Percentiles rank a stretch among this genome's conserved stretches.
Conservation (phyloP, 108 stramenopile species). For the Nitzschia inconspicua region DNA sequence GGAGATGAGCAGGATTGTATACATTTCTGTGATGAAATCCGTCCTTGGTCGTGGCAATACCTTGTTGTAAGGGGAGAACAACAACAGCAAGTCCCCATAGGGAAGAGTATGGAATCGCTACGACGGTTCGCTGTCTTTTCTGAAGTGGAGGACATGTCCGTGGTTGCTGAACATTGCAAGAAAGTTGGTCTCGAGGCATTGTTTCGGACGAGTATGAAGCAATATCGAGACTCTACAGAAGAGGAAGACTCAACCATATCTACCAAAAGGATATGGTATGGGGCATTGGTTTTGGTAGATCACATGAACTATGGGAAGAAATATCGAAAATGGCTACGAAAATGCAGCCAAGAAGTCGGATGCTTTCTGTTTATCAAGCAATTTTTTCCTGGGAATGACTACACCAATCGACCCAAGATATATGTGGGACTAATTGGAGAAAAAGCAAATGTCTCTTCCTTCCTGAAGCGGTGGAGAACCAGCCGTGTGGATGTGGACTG, state of each 20-base stretch:
- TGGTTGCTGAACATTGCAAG: constrained; percentile 52
- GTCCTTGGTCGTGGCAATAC: constrained; percentile 70
- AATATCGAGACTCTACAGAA: constrained; percentile 24
- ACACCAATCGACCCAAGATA: constrained; percentile 41
- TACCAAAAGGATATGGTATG: constrained; percentile 16
- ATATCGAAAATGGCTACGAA: constrained; percentile 72
- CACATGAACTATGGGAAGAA: constrained; percentile 73
- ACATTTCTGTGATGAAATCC: constrained; percentile 60
- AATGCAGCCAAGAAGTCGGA: constrained; percentile 28
- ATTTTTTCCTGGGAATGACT: constrained; percentile 2
- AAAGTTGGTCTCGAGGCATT: constrained; percentile 64
- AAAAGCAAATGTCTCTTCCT: constrained; percentile 15
- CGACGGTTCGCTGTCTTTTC: constrained; percentile 31
- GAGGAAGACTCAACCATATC: background rate
- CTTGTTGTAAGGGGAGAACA: constrained; percentile 70
- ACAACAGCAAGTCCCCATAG: background rate
- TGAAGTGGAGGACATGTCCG: constrained; percentile 62
- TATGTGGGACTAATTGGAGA: constrained; percentile 50
- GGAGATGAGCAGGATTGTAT: constrained; percentile 58
- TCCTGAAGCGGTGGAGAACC: constrained; percentile 75
- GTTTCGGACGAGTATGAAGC: constrained; percentile 68
- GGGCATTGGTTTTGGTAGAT: constrained; percentile 66
- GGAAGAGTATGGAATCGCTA: constrained; percentile 19
- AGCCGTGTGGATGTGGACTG: constrained; percentile 74
- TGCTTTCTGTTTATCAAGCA: constrained; percentile 34